Base-by-base conservation (phyloP, 2,329 filamentous ascomycete genomes). In the Trichophyton schoenleinii region DNA sequence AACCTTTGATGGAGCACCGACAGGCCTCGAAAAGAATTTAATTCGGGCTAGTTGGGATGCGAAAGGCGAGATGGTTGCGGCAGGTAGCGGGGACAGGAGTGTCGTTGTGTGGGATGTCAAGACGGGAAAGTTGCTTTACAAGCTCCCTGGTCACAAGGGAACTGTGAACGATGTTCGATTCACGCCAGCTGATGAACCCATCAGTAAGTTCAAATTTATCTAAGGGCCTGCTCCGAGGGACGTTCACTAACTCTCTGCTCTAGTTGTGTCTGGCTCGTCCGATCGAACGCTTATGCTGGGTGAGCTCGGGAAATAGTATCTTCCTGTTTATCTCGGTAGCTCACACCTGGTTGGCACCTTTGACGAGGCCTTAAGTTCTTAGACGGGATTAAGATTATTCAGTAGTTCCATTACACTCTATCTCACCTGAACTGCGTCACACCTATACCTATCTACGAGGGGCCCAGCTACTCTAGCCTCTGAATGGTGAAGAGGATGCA, bases 111-210 rank as follows among this genome's bases (percentile, higher is more conserved):
- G 94, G 94, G 91, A 94, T 58, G 85, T 80, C 61, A 86, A 89
- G 71, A 88, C 83, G n/a, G 91, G 89, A 62, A 97, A 95, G 77
- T 79, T 99, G 68, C 74, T 95, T 65, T 95, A 96, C 76, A 97
- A 97, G 76, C 80, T 99, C 59, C 94, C 94, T 0, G 94, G 94
- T 0, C 94, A 99, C 73, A 94, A 91, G 75, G 94, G 92, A 38
- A 89, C 89, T 0, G 94, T 97, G 59, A 99, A 97, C 72, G 91
- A 92, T 72, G 92, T 92, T 60, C 87, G 95, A 67, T 95, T 99
- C 71, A 87, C 89, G 57, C 91, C 92, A 3, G 83, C 83, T 44
- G 84, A 87, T 63, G 91, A 96, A 68, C 90, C 91, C 20, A 88
- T 96, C 64, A 82, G 91, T 96, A 81, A 85, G 89, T 85, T 49